Percentiles rank a stretch among this genome's conserved stretches.
phyloP scores from a whole-genome alignment of 1,284 basidiomycete genomes.

The Austroboletus olivaceoglutinosus region DNA sequence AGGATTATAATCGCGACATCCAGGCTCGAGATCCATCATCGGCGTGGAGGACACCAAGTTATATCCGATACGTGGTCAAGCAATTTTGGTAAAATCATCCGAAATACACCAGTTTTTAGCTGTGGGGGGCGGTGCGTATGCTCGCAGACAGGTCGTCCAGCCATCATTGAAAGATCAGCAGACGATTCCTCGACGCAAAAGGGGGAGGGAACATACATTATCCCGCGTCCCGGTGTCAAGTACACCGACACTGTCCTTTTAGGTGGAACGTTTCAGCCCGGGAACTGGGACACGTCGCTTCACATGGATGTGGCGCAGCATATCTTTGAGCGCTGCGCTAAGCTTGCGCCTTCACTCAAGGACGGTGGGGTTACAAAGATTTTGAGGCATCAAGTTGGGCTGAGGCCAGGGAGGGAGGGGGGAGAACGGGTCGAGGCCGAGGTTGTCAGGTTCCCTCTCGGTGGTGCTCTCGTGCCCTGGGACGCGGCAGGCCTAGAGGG shows the following conservation, averaged over 20 bases:
- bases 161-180: constrained; percentile 4
- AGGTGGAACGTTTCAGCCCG: constrained; percentile 53
- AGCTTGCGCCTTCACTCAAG: constrained; percentile 38
- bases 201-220: constrained; percentile 47
- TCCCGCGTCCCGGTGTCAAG: constrained; percentile 45
- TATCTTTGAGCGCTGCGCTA: constrained; percentile 46
- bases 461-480: constrained; percentile 32
- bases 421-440: constrained; percentile 61
- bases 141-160: background rate
- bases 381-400: constrained; percentile 58
- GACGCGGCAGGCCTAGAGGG: constrained; percentile 14
- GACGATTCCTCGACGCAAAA: constrained; percentile 13
- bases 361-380: constrained; percentile 42
- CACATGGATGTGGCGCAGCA: constrained; percentile 40
- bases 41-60: constrained; percentile 58
- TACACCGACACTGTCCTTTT: constrained; percentile 44
- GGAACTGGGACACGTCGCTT: constrained; percentile 50
- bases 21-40: constrained; percentile 54
- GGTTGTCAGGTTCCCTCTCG: constrained; percentile 39
- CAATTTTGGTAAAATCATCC: constrained; percentile 59
- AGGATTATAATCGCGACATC: background rate
- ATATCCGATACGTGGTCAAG: constrained; percentile 71
- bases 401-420: constrained; percentile 56
- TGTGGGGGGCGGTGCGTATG: constrained; percentile 15
- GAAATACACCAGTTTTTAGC: constrained; percentile 40